Evolutionary conservation across 1,284 basidiomycete genomes (phyloP).

Genomic region (Xanthoconium separans): DNA sequence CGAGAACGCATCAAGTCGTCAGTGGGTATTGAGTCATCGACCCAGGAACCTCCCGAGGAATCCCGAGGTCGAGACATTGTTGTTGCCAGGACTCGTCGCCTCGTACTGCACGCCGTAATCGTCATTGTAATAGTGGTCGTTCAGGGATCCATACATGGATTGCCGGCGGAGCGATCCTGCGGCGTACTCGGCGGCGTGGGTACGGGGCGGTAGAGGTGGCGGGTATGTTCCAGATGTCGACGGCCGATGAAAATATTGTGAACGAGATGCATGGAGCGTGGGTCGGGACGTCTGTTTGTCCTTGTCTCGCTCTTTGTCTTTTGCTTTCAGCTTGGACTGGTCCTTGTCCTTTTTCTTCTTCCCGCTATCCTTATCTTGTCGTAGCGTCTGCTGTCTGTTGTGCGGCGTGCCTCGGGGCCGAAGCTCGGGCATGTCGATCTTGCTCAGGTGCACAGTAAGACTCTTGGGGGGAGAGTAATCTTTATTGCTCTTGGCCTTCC

Average conservation of each 20-base stretch:
- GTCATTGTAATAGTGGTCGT: constrained; percentile 2
- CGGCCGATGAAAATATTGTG: constrained; percentile 7
- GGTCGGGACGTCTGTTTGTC: constrained; percentile 10
- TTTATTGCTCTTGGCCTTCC: constrained; percentile 43
- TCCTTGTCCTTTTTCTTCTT: constrained; percentile 22
- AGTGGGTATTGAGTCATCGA: constrained; percentile 8
- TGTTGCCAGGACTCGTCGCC: not conserved
- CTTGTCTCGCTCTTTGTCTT: constrained; percentile 25
- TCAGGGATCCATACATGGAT: constrained; percentile 18
- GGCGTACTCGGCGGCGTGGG: not conserved
- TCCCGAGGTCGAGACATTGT: constrained; percentile 8
- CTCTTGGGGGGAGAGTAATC: constrained; percentile 63
- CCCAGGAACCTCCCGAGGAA: constrained; percentile 24
- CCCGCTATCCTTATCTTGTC: constrained; percentile 9
- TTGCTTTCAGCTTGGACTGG: not conserved
- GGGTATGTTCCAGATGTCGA: not conserved
- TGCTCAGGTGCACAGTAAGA: constrained; percentile 72
- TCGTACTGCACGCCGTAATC: not conserved
- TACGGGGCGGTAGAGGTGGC: constrained; percentile 12
- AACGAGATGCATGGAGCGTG: constrained; percentile 8
- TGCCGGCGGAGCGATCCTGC: constrained; percentile 10
- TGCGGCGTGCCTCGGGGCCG: constrained; percentile 42
- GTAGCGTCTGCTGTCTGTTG: not conserved
- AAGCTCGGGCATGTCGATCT: constrained; percentile 81
- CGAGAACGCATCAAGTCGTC: too few species aligned